These are phyloP conservation scores for Eucalyptus lansdowneana DNA, from an alignment of 345 rosid genomes.

Conservation along the genomic window DNA sequence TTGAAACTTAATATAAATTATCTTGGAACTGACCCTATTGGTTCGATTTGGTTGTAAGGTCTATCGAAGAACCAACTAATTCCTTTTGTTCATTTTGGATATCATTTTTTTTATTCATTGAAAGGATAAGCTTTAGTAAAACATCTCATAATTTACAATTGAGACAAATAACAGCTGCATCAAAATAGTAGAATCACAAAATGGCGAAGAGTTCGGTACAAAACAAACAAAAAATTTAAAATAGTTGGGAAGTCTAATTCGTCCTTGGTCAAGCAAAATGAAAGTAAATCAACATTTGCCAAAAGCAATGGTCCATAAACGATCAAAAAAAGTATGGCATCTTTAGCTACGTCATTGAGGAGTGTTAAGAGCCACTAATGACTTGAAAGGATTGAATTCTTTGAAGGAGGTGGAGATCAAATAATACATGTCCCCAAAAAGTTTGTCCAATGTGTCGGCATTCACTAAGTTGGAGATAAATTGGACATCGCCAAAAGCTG, in stretches of 20 bases:
- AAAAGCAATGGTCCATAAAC: no score
- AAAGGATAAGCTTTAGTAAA: background rate
- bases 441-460: background rate
- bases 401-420: background rate
- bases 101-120: background rate
- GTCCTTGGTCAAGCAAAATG: background rate
- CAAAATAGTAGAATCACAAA: background rate
- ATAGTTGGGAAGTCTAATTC: background rate
- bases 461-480: background rate
- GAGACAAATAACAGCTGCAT: background rate
- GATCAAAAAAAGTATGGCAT: background rate
- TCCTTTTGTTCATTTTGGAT: background rate
- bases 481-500: rapidly evolving
- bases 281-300: background rate
- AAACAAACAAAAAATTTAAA: background rate
- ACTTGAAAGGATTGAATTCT: background rate
- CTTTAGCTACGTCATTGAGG: background rate
- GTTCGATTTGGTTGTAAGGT: background rate
- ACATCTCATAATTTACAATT: background rate
- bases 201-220: background rate
- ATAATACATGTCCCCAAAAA: background rate
- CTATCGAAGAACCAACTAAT: background rate
- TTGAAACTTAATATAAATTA: background rate
- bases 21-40: background rate
- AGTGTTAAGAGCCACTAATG: background rate